Base-by-base conservation (phyloP, 768 basidiomycete species). In the Lactarius tabidus region DNA sequence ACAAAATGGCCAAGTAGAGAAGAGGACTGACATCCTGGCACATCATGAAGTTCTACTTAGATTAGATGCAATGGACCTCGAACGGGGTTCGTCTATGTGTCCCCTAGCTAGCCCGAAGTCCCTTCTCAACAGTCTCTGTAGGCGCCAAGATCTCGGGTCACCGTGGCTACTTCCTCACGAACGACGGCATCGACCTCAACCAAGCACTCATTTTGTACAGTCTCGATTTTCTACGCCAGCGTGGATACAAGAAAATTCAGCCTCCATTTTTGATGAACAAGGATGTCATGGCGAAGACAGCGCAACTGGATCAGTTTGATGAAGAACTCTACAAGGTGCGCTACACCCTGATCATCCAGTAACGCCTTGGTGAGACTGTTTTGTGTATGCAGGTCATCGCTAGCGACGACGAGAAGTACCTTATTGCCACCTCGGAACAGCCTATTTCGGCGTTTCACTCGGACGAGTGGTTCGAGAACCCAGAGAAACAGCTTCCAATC, bases 241-340 rank as follows among this genome's bases (percentile, higher is more conserved):
- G 81, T 33, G 87, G 84, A 1, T 98, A 91, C 84, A 96, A 88
- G 79, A 98, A 96, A 78, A 85, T 98, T 57, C 93, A 95, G 75
- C 92, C 95, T 3, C 97, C 97, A 0, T 99, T 97, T 81, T 89
- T 99, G 82, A 98, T 99, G 90, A 94, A 93, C 81, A 95, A 94
- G 76, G 92, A 95, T 28, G 83, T 91, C 71, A 99, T 99, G 97
- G 86, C 85, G 63, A 96, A 97, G 80, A 98, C 97, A 0, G 97
- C 97, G 2, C 97, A 99, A 74, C 85, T 99, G 26, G 92, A 94
- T 70, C 94, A 98, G 76, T 99, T 98, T 71, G 97, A 99, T 74
- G 97, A 99, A 77, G 95, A 97, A 72, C 80, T 99, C 18, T 99
- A 98, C 85, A 98, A 98, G 82, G 92, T 87, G 55, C 35, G 77